Base-by-base conservation (phyloP, 108 stramenopile genomes). In the Nitzschia palea region DNA sequence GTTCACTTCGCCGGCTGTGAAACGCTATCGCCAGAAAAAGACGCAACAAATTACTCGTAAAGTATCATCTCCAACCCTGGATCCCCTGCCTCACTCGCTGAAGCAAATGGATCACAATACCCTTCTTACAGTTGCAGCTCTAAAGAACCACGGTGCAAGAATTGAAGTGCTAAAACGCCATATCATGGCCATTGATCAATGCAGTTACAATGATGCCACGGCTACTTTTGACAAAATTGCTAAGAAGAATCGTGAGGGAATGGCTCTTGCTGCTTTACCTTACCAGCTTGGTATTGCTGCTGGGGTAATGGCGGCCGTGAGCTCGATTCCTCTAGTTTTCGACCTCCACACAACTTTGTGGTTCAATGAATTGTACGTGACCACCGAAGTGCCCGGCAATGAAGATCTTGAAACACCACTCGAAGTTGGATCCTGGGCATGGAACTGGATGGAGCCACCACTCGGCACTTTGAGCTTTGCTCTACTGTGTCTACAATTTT, bases 361-460 rank as follows among this genome's bases (percentile, higher is more conserved):
- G 86, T 96, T 96, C 81, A 96, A 96, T 69, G 74, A 85, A 26
- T 6, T 36, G 3, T 93, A 74, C 65, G 95, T 96, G 0, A 96
- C 93, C 9, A 68, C 89, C 17, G 93, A 94, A 59, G 73, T 96
- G 30, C 91, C 95, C 1, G 80, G 71, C 1, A 62, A 74, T 20
- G 59, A 81, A 55, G 95, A 96, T 77, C 64, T 96, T 45, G 91
- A 93, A 62, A 96, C 93, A 27, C 15, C 15, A 12, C 48, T 92
- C 47, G 95, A 96, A 63, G 87, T 88, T 0, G 93, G 90, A 65
- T 48, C 77, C 12, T 90, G 87, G 86, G 76, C 75, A 33, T 94
- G 93, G 89, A 76, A 82, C 28, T 93, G 92, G 92, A 90, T 90
- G 87, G 92, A 95, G 61, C 94, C 94, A 10, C 76, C 82, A 1